These are phyloP conservation scores for Dalbergia cochinchinensis DNA, from an alignment of 306 rosid genomes.

Conservation along the genomic window DNA sequence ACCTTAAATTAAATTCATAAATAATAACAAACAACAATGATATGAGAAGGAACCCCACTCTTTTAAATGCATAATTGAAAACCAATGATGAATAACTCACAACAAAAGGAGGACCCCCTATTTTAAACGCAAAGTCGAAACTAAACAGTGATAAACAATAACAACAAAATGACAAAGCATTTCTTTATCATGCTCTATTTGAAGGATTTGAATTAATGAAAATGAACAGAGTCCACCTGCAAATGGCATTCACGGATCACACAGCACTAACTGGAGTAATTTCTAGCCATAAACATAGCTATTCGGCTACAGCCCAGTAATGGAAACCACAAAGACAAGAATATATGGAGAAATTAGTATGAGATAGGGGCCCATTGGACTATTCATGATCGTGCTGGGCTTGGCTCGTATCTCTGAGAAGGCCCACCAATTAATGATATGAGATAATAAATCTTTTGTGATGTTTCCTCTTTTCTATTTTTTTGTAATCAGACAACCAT, in stretches of 20 bases:
- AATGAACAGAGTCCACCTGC: not conserved
- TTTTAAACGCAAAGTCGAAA: conserved; percentile 5
- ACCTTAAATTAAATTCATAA: too few species aligned
- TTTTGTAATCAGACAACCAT: conserved; percentile 1
- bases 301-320: conserved; percentile 6
- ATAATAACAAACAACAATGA: not conserved
- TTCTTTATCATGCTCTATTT: not conserved
- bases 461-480: not conserved
- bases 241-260: not conserved
- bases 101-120: not conserved
- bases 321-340: conserved; percentile 4
- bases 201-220: conserved; percentile 10
- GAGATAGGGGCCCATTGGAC: conserved; percentile 35
- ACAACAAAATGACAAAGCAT: conserved; percentile 6
- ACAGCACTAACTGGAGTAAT: not conserved
- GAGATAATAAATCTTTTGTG: conserved; percentile 14
- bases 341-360: not conserved
- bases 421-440: conserved; percentile 39
- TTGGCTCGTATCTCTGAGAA: conserved; percentile 29
- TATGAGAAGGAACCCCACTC: not conserved
- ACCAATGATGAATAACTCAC: not conserved
- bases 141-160: not conserved
- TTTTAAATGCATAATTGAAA: conserved; percentile 14
- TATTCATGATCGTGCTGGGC: conserved; percentile 41
- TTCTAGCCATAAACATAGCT: conserved; percentile 38